Evolutionary conservation across 768 basidiomycete genomes (phyloP), one percentile per base, ranked within the genome.

Genomic region (Collybia sordida): DNA sequence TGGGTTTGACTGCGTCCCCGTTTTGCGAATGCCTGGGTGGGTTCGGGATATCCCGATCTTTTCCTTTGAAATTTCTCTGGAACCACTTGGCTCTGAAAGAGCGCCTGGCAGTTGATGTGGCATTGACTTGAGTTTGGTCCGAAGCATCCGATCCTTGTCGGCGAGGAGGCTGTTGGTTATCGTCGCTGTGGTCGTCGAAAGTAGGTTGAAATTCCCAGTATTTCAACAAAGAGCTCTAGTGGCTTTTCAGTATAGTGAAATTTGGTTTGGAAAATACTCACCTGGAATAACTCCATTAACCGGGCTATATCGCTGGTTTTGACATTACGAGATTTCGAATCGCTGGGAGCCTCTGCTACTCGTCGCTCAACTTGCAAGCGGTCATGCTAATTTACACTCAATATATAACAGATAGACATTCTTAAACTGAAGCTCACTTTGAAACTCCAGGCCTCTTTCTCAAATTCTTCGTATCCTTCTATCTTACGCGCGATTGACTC

Each of bases 281-380:
- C 87, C 70, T 91, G 90, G 60, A 92, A 90, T 2, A 92, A 67
- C 57, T 92, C 91, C 88, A 93, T 90, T 14, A 93, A 71, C 17
- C 89, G 76, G 6, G 90, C 88, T 35, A 93, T 72, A 57, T 93
- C 91, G 57, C 88, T 86, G 2, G 90, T 88, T 64, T 79, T 82
- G 49, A 93, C 77, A 47, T 64, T 64, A 3, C 69, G 72, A 37
- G 74, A 72, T 42, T 75, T 77, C 0, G 73, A 66, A 22, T 72
- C 73, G 24, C 58, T 72, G 15, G 70, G 65, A 15, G 69, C 65
- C 21, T 85, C 82, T 1, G 72, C 61, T 15, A 83, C 61, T 31
- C 87, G 76, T 41, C 81, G 80, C 64, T 89, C 85, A 15, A 92
- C 81, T 41, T 74, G 83, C 12, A 86, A 63, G n/a, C 90, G 82